These are phyloP conservation scores for Calendula officinalis DNA, from an alignment of 129 eudicot species.

Conservation along the genomic window DNA sequence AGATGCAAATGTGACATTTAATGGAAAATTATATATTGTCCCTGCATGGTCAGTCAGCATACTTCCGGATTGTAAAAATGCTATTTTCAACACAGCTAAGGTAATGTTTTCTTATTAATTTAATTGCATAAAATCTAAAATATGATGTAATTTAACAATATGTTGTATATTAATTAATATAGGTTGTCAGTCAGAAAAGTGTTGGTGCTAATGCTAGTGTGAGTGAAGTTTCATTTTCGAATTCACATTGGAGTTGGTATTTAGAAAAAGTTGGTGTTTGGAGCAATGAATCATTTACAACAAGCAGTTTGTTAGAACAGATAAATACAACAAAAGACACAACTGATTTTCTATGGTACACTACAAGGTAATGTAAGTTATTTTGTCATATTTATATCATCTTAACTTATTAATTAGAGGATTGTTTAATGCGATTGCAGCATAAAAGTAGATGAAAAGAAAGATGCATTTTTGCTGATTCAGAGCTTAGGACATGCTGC, in stretches of 20 bases:
- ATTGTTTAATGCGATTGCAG: constrained; percentile 35
- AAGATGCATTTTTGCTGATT: constrained; percentile 49
- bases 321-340: constrained; percentile 68
- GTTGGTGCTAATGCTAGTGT: constrained; percentile 26
- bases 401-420: background rate
- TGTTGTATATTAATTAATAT: constrained; percentile 9
- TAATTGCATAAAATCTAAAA: constrained; percentile 5
- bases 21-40: constrained; percentile 57
- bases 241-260: constrained; percentile 72
- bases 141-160: constrained; percentile 6
- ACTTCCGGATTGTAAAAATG: constrained; percentile 74
- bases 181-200: constrained; percentile 55
- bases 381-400: background rate
- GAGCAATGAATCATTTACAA: constrained; percentile 49
- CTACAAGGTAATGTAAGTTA: constrained; percentile 52
- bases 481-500: constrained; percentile 87
- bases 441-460: constrained; percentile 45
- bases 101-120: constrained; percentile 29
- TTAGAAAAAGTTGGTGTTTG: constrained; percentile 56
- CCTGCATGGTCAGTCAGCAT: constrained; percentile 96
- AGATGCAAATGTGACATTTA: constrained; percentile 70
- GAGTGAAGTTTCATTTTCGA: constrained; percentile 38
- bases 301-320: constrained; percentile 61
- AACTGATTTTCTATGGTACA: constrained; percentile 77
- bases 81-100: constrained; percentile 73